These are phyloP conservation scores for Acrocalymma vagum DNA, from an alignment of 2,329 filamentous ascomycete genomes.

Conservation along the genomic window DNA sequence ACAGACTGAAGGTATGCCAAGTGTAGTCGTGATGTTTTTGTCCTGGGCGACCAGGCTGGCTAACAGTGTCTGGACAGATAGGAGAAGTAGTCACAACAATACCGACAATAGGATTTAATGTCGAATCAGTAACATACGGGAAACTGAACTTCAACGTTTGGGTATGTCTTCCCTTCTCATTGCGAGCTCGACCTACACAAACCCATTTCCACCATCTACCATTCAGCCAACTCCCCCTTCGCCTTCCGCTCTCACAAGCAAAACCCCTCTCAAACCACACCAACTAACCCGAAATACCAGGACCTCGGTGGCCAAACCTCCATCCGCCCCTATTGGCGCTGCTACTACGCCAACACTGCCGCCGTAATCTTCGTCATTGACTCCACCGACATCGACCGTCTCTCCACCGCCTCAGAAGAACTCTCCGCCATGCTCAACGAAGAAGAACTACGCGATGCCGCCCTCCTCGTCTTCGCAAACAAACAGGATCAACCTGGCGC, in stretches of 20 bases:
- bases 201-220: no score
- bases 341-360: constrained; percentile 98
- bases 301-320: constrained; percentile 98
- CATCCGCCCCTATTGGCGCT: constrained; percentile 98
- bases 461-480: constrained; percentile 94
- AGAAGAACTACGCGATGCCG: constrained; percentile 92
- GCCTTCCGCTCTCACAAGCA: background rate
- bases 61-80: no score
- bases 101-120: constrained; percentile 99
- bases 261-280: constrained; percentile 1
- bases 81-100: constrained; percentile 99
- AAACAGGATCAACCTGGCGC: constrained; percentile 98
- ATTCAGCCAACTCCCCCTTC: no score
- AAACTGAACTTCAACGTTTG: constrained; percentile 99
- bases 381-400: constrained; percentile 93
- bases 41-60: no score
- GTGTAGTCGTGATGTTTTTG: no score
- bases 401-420: constrained; percentile 93
- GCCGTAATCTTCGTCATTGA: constrained; percentile 99
- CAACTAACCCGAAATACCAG: constrained; percentile 50
- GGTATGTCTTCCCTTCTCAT: constrained; percentile 64
- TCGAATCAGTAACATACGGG: constrained; percentile 97
- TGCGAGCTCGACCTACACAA: background rate
- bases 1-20: constrained; percentile 84
- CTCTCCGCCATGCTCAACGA: constrained; percentile 95